Base-by-base conservation (phyloP, 2,329 filamentous ascomycete genomes). In the Trichophyton mentagrophytes region DNA sequence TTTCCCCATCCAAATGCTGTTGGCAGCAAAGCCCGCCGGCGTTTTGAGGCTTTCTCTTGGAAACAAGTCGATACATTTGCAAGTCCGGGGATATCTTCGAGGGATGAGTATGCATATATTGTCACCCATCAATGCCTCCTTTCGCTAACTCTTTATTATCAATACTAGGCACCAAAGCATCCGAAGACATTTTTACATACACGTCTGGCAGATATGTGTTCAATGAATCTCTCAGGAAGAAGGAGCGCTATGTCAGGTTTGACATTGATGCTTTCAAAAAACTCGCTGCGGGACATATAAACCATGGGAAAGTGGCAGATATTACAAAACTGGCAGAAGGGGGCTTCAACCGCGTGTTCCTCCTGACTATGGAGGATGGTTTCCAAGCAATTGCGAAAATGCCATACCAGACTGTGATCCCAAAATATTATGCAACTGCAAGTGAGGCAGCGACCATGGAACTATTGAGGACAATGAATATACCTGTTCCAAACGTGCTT, bases 371-470 rank as follows among this genome's bases (percentile, higher is more conserved):
- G 60, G 58, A 61, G 4, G 64, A 70, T 59, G 65, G 62, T 2
- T 63, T 42, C 13, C 62, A 67, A 51, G 64, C 67, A 9, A 64
- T 70, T 27, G 68, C 66, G 25, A 68, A 68, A 51, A 67, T 69
- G 55, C 67, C 68, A 4, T 67, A 64, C 60, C 59, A 51, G 1
- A 66, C 63, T 62, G 64, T 66, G 7, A 63, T 67, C 11, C 67
- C 67, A n/a, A 51, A 65, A 13, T 47, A 58, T 20, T 64, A 62
- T 11, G 66, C 69, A 46, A 64, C 68, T 20, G 71, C 69, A 47
- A 73, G 71, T 62, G 71, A 73, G 63, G 71, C 69, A 17, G 71
- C 71, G n/a, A 74, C 71, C n/a, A 65, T 73, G 51, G 66, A 71
- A 3, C 69, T 71, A 55, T 63, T 73, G 53, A 67, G 67, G 17